phyloP scores from a whole-genome alignment of 345 rosid species.

The Syzygium aqueum region DNA sequence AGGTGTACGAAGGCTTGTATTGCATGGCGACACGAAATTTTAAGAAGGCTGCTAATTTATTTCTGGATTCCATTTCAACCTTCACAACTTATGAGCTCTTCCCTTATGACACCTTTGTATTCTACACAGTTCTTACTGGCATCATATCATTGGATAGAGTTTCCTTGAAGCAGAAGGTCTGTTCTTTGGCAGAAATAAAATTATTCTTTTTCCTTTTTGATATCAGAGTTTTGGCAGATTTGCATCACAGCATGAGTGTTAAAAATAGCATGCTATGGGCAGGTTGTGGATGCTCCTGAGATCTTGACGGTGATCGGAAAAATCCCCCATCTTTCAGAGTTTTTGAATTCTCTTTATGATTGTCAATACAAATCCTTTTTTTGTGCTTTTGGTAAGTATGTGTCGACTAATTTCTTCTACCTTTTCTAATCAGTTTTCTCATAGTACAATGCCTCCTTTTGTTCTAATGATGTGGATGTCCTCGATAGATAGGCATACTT shows the following conservation, averaged over 20 bases:
- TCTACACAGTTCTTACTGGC: constrained; percentile 93
- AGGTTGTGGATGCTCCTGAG: constrained; percentile 99
- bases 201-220: background rate
- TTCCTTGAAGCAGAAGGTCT: constrained; percentile 93
- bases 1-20: constrained; percentile 92
- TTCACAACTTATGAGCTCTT: constrained; percentile 96
- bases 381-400: constrained; percentile 78
- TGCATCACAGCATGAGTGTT: background rate
- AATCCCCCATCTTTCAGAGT: constrained; percentile 79
- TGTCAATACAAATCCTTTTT: constrained; percentile 91
- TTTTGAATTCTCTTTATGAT: constrained; percentile 84
- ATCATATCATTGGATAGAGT: constrained; percentile 94
- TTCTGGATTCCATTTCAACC: constrained; percentile 96
- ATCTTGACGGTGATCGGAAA: constrained; percentile 96
- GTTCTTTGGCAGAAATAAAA: background rate
- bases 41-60: constrained; percentile 80
- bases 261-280: constrained; percentile 3
- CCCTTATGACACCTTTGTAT: constrained; percentile 90
- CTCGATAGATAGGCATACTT: background rate
- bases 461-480: background rate
- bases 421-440: background rate
- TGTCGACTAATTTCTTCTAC: background rate
- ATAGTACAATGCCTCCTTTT: background rate
- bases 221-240: background rate
- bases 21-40: constrained; percentile 90